phyloP scores from a whole-genome alignment of 768 basidiomycete species.

The Porpolomopsis calyptriformis region DNA sequence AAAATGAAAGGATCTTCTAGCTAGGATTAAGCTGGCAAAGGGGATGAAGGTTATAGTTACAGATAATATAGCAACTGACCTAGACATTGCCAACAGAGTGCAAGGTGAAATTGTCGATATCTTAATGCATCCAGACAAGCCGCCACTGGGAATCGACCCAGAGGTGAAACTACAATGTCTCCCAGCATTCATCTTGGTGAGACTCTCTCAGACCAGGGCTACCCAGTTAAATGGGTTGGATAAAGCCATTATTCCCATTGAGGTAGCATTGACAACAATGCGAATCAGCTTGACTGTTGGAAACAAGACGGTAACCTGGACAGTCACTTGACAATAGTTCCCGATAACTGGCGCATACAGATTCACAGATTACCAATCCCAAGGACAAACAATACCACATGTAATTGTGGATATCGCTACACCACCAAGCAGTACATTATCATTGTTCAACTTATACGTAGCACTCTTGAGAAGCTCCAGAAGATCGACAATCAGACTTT shows the following conservation, averaged over 20 bases:
- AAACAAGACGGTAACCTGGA: not conserved
- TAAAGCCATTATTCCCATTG: constrained; percentile 18
- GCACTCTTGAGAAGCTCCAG: constrained; percentile 25
- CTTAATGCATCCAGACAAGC: constrained; percentile 19
- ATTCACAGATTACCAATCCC: constrained; percentile 31
- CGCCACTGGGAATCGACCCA: not conserved
- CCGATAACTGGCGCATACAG: constrained; percentile 25
- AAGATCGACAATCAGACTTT: constrained; percentile 17
- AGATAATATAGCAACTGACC: constrained; percentile 27
- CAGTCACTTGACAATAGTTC: constrained; percentile 15
- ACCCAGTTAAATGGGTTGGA: constrained; percentile 17
- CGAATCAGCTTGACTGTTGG: not conserved
- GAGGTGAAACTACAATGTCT: constrained; percentile 17
- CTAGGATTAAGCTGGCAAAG: constrained; percentile 16
- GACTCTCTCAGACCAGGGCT: constrained; percentile 13
- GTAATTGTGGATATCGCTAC: constrained; percentile 26
- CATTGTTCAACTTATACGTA: constrained; percentile 23
- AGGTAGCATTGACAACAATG: constrained; percentile 9
- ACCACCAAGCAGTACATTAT: constrained; percentile 18
- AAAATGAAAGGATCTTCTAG: constrained; percentile 14
- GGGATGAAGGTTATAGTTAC: constrained; percentile 30
- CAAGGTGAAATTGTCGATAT: constrained; percentile 24
- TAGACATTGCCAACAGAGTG: constrained; percentile 30
- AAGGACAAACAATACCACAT: constrained; percentile 27
- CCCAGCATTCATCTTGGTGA: constrained; percentile 23